Evolutionary conservation across 225 moss, liverwort and hornwort species (phyloP).

Genomic region (Rhytidiadelphus loreus): DNA sequence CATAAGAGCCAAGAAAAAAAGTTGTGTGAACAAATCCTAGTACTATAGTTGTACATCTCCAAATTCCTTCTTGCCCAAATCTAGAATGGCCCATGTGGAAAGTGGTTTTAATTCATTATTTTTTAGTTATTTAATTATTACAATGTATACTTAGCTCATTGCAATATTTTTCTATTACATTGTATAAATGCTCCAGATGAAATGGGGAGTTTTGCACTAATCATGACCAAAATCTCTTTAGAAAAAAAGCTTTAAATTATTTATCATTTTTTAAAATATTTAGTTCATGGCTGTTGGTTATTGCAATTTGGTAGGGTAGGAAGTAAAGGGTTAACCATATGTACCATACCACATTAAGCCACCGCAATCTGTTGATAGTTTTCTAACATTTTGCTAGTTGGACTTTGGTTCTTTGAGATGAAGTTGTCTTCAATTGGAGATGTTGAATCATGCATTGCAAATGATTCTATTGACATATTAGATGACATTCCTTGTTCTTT

Average conservation of each 20-base stretch:
- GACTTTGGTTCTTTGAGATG: background rate
- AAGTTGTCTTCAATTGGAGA: background rate
- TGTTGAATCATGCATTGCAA: background rate
- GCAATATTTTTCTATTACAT: background rate
- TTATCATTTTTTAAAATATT: too few species aligned
- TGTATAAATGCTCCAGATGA: background rate
- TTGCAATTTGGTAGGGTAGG: fast-evolving
- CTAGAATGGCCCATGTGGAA: background rate
- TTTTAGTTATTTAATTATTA: too few species aligned
- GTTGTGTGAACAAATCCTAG: background rate
- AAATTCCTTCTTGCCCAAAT: background rate
- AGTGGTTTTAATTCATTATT: background rate
- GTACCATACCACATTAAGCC: background rate
- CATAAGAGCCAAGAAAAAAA: background rate
- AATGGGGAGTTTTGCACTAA: too few species aligned
- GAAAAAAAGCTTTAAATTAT: background rate
- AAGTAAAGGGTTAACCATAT: background rate
- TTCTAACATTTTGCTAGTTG: background rate
- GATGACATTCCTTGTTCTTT: background rate
- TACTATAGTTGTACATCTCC: background rate
- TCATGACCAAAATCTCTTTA: background rate
- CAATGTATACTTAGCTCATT: fast-evolving
- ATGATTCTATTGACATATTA: background rate
- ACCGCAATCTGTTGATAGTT: background rate
- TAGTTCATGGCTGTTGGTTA: background rate